Percentiles rank a stretch among this genome's conserved stretches.
Evolutionary conservation across 495 filamentous ascomycete genomes (phyloP).

Genomic region (Aspergillus kassunensis): DNA sequence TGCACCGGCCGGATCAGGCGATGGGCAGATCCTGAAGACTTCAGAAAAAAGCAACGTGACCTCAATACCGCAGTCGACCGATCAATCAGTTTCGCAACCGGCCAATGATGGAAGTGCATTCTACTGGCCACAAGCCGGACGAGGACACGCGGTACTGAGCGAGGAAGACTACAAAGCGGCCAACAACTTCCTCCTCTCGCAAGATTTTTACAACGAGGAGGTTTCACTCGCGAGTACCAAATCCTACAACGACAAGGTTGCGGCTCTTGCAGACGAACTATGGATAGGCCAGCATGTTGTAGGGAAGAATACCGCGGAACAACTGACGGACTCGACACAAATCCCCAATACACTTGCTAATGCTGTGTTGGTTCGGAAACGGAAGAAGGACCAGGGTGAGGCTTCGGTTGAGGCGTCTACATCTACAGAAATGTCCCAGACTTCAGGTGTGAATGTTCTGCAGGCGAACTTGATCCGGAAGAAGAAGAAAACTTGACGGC

Average conservation of each 20-base stretch:
- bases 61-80: neutral
- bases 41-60: neutral
- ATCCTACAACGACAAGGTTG: conserved; percentile 66
- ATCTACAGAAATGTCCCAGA: conserved; percentile 18
- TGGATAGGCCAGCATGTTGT: conserved; percentile 53
- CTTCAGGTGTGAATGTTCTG: conserved; percentile 53
- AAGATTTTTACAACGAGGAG: conserved; percentile 73
- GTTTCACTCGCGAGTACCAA: conserved; percentile 65
- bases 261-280: conserved; percentile 47
- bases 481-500: conserved; percentile 51
- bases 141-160: conserved; percentile 65
- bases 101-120: conserved; percentile 49
- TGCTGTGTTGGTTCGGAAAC: conserved; percentile 50
- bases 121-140: conserved; percentile 61
- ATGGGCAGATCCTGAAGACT: neutral
- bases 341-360: conserved; percentile 37
- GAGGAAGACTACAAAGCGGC: conserved; percentile 71
- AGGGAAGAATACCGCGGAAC: conserved; percentile 36
- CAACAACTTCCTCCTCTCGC: conserved; percentile 73
- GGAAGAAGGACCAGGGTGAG: conserved; percentile 42
- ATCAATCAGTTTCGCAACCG: neutral
- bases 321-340: conserved; percentile 25
- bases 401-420: conserved; percentile 15
- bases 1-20: conserved; percentile 4
- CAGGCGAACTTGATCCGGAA: conserved; percentile 58